Evolutionary conservation across 257 asterid genomes (phyloP).

Genomic region (Solanum chilense): DNA sequence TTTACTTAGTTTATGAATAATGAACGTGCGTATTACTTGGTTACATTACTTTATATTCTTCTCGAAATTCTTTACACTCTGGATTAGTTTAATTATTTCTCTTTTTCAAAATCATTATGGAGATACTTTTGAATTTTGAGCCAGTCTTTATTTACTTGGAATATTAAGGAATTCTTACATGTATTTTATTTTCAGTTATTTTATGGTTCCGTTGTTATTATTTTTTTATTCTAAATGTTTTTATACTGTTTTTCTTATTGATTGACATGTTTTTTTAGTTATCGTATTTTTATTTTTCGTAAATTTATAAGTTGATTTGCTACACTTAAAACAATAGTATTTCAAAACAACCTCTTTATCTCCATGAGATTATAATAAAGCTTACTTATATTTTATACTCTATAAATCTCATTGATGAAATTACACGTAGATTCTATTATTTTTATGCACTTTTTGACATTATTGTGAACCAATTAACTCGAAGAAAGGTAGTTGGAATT

Average conservation of each 20-base stretch:
- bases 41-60: not conserved
- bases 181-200: not conserved
- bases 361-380: rapidly evolving
- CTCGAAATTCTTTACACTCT: not conserved
- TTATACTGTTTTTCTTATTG: no score
- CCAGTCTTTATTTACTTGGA: not conserved
- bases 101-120: not conserved
- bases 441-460: not conserved
- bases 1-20: not conserved
- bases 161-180: not conserved
- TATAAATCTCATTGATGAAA: rapidly evolving
- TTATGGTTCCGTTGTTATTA: not conserved
- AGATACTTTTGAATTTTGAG: not conserved
- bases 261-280: not conserved
- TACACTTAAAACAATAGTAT: no score
- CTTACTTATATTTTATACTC: not conserved
- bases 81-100: not conserved
- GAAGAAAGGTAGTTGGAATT: not conserved
- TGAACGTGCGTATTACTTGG: not conserved
- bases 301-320: no score
- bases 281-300: no score
- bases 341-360: not conserved
- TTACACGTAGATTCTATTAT: not conserved
- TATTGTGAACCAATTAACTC: not conserved
- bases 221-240: no score